Conservation (phyloP, 208 protist species). For the Acanthamoeba royreba region DNA sequence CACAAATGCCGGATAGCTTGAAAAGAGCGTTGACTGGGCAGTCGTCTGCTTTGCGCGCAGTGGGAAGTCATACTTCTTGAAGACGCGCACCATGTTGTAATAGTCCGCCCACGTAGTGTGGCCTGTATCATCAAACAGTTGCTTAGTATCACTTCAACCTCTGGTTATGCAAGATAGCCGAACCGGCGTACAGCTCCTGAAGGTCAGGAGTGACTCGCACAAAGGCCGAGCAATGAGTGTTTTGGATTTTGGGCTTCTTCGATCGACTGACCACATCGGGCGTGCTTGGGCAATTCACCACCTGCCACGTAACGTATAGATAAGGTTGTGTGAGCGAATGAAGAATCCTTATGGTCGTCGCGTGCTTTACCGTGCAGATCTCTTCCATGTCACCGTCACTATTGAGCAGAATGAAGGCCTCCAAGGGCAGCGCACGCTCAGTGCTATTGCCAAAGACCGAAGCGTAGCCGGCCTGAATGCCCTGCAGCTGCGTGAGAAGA, state of each 20-base stretch:
- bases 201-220: constrained; percentile 17
- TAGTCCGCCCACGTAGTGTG: constrained; percentile 62
- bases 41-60: background rate
- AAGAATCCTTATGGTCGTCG: too few species aligned
- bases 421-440: background rate
- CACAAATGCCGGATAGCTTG: constrained; percentile 80
- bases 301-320: background rate
- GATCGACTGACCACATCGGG: background rate
- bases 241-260: background rate
- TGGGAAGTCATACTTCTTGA: constrained; percentile 75
- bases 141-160: background rate
- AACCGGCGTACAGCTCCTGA: constrained; percentile 3
- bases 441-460: background rate
- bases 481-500: background rate
- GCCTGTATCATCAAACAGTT: background rate
- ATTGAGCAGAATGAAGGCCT: background rate
- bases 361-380: constrained; percentile 42
- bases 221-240: constrained; percentile 37
- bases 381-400: constrained; percentile 23
- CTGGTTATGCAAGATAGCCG: background rate
- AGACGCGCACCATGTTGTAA: constrained; percentile 75
- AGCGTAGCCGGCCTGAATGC: background rate
- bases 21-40: constrained; percentile 71
- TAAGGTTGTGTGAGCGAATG: background rate
- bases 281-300: background rate